Evolutionary conservation across 164 flowering plant species (phyloP).

Genomic region (Chimonanthus praecox): DNA sequence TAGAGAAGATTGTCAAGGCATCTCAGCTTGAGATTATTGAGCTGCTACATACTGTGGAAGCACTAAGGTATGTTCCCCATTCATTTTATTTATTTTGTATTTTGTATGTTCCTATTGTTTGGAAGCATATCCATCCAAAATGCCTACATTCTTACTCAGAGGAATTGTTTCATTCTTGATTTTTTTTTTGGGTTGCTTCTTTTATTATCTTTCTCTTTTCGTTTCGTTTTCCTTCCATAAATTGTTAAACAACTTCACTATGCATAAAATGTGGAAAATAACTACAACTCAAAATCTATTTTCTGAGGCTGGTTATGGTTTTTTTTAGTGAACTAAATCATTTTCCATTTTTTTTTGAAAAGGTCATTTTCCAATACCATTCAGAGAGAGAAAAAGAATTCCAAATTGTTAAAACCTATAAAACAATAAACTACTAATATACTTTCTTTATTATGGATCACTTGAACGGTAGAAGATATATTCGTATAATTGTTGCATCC

Average conservation of each 20-base stretch:
- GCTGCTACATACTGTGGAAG: constrained; percentile 69
- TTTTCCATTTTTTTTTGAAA: background rate
- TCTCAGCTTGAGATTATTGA: constrained; percentile 87
- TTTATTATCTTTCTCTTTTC: too few relatives aligned
- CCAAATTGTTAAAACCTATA: too few relatives aligned
- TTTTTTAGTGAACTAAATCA: background rate
- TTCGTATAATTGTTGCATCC: too few relatives aligned
- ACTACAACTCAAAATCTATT: background rate
- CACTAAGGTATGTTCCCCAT: constrained; percentile 52
- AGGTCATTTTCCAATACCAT: background rate
- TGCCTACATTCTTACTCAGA: background rate
- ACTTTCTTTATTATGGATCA: background rate
- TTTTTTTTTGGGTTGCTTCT: too few relatives aligned
- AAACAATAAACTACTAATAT: too few relatives aligned
- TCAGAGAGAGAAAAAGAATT: too few relatives aligned
- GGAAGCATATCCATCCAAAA: background rate
- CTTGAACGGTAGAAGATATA: background rate
- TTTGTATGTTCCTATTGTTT: background rate
- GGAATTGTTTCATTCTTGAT: background rate
- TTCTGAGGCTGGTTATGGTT: background rate
- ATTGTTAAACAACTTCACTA: too few relatives aligned
- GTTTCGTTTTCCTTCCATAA: too few relatives aligned
- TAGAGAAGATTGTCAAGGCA: constrained; percentile 82
- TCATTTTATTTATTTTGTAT: too few relatives aligned
- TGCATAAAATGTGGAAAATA: background rate